Percentiles rank a stretch among this genome's conserved stretches.
These are phyloP conservation scores for Pascua sp. DNA, from an alignment of 1,284 basidiomycete genomes.

Conservation along the genomic window DNA sequence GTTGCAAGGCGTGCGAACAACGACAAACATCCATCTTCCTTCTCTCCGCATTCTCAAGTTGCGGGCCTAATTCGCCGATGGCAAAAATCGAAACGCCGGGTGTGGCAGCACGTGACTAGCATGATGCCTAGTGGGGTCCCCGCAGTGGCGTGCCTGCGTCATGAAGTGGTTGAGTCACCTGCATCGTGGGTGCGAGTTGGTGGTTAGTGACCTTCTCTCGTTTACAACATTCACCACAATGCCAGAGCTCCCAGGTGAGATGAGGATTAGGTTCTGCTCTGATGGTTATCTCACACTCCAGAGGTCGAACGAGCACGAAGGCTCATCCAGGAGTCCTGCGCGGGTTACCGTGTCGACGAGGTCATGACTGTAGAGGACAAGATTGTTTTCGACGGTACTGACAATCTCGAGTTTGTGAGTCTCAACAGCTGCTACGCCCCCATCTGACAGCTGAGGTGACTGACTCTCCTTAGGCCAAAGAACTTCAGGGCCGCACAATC, in stretches of 20 bases:
- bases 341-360: conserved; percentile 58
- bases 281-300: conserved; percentile 13
- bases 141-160: too few species aligned
- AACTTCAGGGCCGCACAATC: conserved; percentile 61
- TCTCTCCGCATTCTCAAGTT: too few species aligned
- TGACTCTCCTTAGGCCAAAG: conserved; percentile 54
- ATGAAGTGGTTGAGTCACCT: too few species aligned
- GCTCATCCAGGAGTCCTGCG: conserved; percentile 58
- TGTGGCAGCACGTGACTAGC: too few species aligned
- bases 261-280: neutral
- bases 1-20: conserved; percentile 13
- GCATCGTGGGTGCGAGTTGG: too few species aligned
- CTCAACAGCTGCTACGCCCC: neutral
- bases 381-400: conserved; percentile 64
- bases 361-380: conserved; percentile 65
- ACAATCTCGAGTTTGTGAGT: conserved; percentile 65
- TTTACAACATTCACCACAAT: conserved; percentile 39
- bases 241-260: conserved; percentile 64
- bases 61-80: too few species aligned
- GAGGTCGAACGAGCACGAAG: conserved; percentile 71
- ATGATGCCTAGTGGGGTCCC: too few species aligned
- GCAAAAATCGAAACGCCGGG: too few species aligned
- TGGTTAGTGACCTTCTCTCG: too few species aligned
- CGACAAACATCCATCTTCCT: too few species aligned
- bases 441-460: neutral